Percentiles rank a stretch among this genome's conserved stretches.
phyloP scores from a whole-genome alignment of 306 rosid genomes.

The Herpetospermum pedunculosum region DNA sequence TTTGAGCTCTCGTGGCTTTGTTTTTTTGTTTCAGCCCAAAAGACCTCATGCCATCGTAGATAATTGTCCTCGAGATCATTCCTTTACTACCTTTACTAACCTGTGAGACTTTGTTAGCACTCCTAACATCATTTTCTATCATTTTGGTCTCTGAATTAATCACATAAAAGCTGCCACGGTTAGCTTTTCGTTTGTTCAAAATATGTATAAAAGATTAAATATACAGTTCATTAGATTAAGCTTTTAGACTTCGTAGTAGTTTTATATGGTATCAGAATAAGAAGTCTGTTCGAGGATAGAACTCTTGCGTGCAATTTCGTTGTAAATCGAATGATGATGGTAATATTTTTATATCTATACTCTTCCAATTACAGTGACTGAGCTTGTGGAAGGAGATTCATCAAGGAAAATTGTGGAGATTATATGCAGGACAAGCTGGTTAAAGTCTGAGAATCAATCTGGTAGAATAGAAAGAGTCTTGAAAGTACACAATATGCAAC shows the following conservation, averaged over 20 bases:
- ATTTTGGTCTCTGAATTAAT: neutral
- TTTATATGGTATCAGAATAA: neutral
- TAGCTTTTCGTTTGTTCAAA: neutral
- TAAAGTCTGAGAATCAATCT: conserved; percentile 63
- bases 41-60: no score
- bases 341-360: neutral
- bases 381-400: conserved; percentile 92
- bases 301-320: no score
- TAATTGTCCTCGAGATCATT: no score
- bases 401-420: conserved; percentile 86
- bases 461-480: conserved; percentile 72
- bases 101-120: no score
- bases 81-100: no score
- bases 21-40: no score
- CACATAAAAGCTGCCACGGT: neutral
- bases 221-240: neutral
- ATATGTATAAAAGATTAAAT: no score
- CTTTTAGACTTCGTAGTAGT: neutral
- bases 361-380: conserved; percentile 44
- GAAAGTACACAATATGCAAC: conserved; percentile 95
- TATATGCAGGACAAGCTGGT: conserved; percentile 80
- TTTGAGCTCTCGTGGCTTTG: no score
- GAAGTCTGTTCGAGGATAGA: no score
- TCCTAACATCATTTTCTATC: neutral
- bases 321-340: no score